Percentiles rank a stretch among this genome's conserved stretches.
These are phyloP conservation scores for Colletotrichum limetticola DNA, from an alignment of 2,329 filamentous ascomycete species.

Conservation along the genomic window DNA sequence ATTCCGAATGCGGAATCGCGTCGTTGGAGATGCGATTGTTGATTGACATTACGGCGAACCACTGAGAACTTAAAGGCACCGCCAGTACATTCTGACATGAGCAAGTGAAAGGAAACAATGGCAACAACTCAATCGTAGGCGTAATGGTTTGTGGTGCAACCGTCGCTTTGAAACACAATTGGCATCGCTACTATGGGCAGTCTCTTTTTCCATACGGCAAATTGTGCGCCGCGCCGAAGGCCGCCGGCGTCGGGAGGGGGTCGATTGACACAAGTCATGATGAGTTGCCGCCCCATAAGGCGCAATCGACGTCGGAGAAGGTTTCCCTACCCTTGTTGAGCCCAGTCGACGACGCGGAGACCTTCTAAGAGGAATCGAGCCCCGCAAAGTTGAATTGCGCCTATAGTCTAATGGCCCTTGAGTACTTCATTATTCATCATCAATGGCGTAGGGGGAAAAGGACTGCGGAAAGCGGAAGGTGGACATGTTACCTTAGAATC, in stretches of 20 bases:
- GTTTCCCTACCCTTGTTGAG: neutral
- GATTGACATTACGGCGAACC: neutral
- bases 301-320: neutral
- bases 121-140: neutral
- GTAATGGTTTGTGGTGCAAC: neutral
- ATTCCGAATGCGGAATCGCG: neutral
- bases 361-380: neutral
- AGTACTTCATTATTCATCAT: too few relatives aligned
- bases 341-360: neutral
- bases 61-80: neutral
- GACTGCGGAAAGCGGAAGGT: neutral
- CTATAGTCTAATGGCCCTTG: neutral
- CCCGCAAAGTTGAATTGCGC: neutral
- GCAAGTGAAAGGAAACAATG: neutral
- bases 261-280: neutral
- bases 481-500: neutral
- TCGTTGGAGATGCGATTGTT: neutral
- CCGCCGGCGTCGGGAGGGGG: neutral
- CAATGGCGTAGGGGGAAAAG: too few relatives aligned
- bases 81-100: neutral
- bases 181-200: neutral
- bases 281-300: neutral
- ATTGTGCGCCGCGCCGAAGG: neutral
- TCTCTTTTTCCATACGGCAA: neutral
- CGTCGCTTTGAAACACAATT: neutral